Base-by-base conservation (phyloP, 331 rosid genomes). In the Quercus tomentella region DNA sequence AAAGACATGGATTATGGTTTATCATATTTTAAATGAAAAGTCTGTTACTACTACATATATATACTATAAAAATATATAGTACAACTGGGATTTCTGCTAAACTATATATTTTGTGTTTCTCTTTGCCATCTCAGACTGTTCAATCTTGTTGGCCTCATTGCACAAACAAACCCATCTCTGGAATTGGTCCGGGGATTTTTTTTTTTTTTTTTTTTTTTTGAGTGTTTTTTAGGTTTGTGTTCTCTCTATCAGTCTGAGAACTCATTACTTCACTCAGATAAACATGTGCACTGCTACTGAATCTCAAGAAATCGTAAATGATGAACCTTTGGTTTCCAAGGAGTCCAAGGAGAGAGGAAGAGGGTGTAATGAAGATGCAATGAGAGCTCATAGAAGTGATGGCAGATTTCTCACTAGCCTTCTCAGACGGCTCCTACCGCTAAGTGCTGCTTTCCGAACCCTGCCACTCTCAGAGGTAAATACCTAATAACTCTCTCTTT, bases 251-350 rank as follows among this genome's bases (percentile, higher is more conserved):
- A 2, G 45, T 69, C 61, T 56, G 28, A 45, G 70, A 73, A 79
- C 33, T 66, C 49, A 72, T 41, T 41, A 41, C 45, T 41, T 41
- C 45, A 41, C 76, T 68, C 61, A 82, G 80, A 81, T 43, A 43
- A 77, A 63, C 89, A 94, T 92, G 97, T 94, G 93, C 93, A 81
- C 88, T 20, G 85, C 92, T 75, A 61, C 89, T 88, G 92, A 92
- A 86, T 86, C 94, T 90, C 93, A 91, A 91, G 94, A 88, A 77
- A 74, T 82, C 88, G 88, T 87, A 90, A 89, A 88, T 88, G 89
- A 75, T 35, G 84, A 90, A 14, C 56, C 41, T 83, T 79, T 82
- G 80, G 58, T 65, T 69, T 76, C 88, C 75, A 89, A 87, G 77
- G 85, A 69, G 41, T 8, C 12, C 45, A 41, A 41, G 45, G 45